A percentile compares a stretch with the other conserved stretches of the same genome.
These are phyloP conservation scores for Tolypocladium paradoxum DNA, from an alignment of 2,329 filamentous ascomycete genomes.

Conservation along the genomic window DNA sequence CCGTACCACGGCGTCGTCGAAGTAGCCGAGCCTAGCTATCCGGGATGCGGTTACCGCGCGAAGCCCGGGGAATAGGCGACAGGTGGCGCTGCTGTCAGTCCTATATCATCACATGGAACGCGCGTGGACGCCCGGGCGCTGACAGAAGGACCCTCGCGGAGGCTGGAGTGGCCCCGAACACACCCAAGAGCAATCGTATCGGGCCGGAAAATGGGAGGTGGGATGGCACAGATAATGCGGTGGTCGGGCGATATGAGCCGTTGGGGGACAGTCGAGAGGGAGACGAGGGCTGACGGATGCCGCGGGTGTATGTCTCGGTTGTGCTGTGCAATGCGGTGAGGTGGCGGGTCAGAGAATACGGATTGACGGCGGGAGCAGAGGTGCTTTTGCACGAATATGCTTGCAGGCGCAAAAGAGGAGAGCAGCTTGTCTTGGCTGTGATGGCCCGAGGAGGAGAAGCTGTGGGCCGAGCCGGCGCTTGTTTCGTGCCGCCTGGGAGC, in stretches of 20 bases:
- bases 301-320: slow-evolving; percentile 19
- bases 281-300: not conserved
- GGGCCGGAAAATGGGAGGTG: not conserved
- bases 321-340: slow-evolving; percentile 10
- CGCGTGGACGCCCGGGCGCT: slow-evolving; percentile 18
- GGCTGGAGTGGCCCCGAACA: not conserved
- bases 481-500: slow-evolving; percentile 3
- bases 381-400: slow-evolving; percentile 16
- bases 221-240: slow-evolving; percentile 11
- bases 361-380: slow-evolving; percentile 10
- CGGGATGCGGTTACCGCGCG: slow-evolving; percentile 13
- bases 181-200: not conserved
- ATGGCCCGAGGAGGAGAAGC: slow-evolving; percentile 2
- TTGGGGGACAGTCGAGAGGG: not conserved
- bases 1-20: slow-evolving; percentile 24
- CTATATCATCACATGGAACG: slow-evolving; percentile 27
- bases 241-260: slow-evolving; percentile 1
- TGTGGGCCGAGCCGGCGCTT: slow-evolving; percentile 6
- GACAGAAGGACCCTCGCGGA: slow-evolving; percentile 7
- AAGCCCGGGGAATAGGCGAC: slow-evolving; percentile 14
- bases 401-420: slow-evolving; percentile 12
- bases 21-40: slow-evolving; percentile 17
- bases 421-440: slow-evolving; percentile 7
- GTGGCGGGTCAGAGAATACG: slow-evolving; percentile 3
- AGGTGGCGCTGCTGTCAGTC: slow-evolving; percentile 21